Evolutionary conservation across 768 basidiomycete genomes (phyloP).

Genomic region (Gymnopilus junonius): DNA sequence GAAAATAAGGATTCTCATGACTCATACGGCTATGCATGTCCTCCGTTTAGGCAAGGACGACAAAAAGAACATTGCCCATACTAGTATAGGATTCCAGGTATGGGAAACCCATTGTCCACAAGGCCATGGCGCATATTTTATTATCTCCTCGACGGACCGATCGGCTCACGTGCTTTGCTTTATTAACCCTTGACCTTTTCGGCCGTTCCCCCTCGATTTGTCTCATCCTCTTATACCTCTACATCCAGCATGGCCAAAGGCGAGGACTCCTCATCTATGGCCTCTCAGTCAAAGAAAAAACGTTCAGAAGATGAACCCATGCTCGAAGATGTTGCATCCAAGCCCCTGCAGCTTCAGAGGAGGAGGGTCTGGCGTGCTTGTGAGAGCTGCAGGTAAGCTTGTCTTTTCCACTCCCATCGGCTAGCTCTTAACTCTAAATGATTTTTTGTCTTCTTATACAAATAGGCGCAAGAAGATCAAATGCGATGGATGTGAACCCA

Average conservation of each 20-base stretch:
- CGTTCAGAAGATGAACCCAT: conserved; percentile 64
- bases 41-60: background rate
- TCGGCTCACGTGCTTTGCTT: conserved; percentile 27
- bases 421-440: conserved; percentile 13
- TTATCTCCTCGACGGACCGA: conserved; percentile 23
- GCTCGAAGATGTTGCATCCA: conserved; percentile 59
- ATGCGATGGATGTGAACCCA: conserved; percentile 87
- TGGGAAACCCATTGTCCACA: conserved; percentile 15
- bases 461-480: conserved; percentile 90
- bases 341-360: conserved; percentile 80
- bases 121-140: too few species aligned
- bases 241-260: conserved; percentile 48
- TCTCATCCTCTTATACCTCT: conserved; percentile 30
- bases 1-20: background rate
- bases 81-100: conserved; percentile 1
- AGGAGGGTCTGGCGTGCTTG: conserved; percentile 88
- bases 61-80: background rate
- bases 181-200: conserved; percentile 29
- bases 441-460: conserved; percentile 18
- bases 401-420: conserved; percentile 23
- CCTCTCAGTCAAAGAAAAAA: conserved; percentile 78
- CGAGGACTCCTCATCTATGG: conserved; percentile 51
- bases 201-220: conserved; percentile 31
- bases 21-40: background rate
- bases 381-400: conserved; percentile 80